phyloP scores from a whole-genome alignment of 1,284 basidiomycete species.

The Jaminaea rosea region DNA sequence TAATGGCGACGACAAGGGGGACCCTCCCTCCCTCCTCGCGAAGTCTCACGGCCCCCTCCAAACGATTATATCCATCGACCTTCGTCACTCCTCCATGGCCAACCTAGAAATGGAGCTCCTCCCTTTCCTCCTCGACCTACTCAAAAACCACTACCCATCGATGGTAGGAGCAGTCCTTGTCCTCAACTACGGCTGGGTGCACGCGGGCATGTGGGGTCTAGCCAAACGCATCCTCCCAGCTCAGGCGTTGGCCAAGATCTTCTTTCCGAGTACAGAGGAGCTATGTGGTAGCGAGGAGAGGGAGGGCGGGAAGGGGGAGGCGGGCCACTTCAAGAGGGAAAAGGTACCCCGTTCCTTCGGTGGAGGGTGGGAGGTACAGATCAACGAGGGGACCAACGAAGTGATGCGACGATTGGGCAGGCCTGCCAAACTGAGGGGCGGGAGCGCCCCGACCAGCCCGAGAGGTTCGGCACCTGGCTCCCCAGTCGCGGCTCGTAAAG shows the following conservation, averaged over 20 bases:
- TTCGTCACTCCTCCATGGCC: slow-evolving; percentile 29
- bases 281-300: too few species aligned
- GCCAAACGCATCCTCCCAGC: slow-evolving; percentile 66
- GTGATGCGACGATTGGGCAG: slow-evolving; percentile 28
- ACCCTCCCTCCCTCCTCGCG: background rate
- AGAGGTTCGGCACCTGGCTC: background rate
- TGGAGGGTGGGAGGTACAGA: slow-evolving; percentile 24
- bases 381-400: slow-evolving; percentile 31
- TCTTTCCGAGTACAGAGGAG: slow-evolving; percentile 61
- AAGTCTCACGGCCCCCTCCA: slow-evolving; percentile 16
- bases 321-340: slow-evolving; percentile 55
- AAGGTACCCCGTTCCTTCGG: slow-evolving; percentile 50
- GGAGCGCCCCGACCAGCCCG: slow-evolving; percentile 7
- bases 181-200: slow-evolving; percentile 72
- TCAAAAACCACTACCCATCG: slow-evolving; percentile 44
- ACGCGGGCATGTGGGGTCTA: slow-evolving; percentile 67
- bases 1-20: background rate
- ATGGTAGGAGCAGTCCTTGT: slow-evolving; percentile 57
- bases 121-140: slow-evolving; percentile 40
- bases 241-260: slow-evolving; percentile 61
- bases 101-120: slow-evolving; percentile 43
- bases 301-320: too few species aligned
- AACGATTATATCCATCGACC: slow-evolving; percentile 30
- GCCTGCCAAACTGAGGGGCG: slow-evolving; percentile 1
- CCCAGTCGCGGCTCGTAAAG: background rate